Evolutionary conservation across 495 filamentous ascomycete species (phyloP).

Genomic region (Aspergillus campestris): DNA sequence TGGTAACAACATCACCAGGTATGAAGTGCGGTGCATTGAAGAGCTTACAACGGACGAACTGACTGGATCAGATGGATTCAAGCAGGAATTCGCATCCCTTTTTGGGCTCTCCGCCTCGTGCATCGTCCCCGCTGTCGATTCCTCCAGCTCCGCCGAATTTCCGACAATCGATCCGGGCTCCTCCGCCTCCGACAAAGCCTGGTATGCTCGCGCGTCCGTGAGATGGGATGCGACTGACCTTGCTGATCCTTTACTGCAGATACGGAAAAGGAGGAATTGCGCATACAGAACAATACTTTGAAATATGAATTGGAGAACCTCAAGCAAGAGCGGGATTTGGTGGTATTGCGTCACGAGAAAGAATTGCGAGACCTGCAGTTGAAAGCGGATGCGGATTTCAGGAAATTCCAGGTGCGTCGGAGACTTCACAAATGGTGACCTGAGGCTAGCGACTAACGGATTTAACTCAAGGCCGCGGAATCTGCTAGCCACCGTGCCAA

Average conservation of each 20-base stretch:
- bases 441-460: slow-evolving; percentile 4
- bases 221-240: background rate
- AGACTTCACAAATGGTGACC: background rate
- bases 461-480: slow-evolving; percentile 46
- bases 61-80: slow-evolving; percentile 19
- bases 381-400: slow-evolving; percentile 75
- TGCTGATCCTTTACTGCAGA: slow-evolving; percentile 20
- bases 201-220: slow-evolving; percentile 9
- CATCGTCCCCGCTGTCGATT: slow-evolving; percentile 25
- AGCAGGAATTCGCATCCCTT: slow-evolving; percentile 23
- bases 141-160: slow-evolving; percentile 16
- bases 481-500: slow-evolving; percentile 56
- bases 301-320: slow-evolving; percentile 64
- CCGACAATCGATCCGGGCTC: slow-evolving; percentile 23
- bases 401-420: slow-evolving; percentile 58
- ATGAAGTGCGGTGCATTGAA: no score
- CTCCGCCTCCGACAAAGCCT: slow-evolving; percentile 20
- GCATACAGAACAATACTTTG: slow-evolving; percentile 58
- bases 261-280: slow-evolving; percentile 55
- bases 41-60: slow-evolving; percentile 1
- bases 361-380: slow-evolving; percentile 68
- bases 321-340: slow-evolving; percentile 79
- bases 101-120: slow-evolving; percentile 25
- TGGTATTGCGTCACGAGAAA: slow-evolving; percentile 66
- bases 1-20: no score